These are phyloP conservation scores for Urostyla sp. DNA, from an alignment of 73 alveolate genomes.

Conservation along the genomic window DNA sequence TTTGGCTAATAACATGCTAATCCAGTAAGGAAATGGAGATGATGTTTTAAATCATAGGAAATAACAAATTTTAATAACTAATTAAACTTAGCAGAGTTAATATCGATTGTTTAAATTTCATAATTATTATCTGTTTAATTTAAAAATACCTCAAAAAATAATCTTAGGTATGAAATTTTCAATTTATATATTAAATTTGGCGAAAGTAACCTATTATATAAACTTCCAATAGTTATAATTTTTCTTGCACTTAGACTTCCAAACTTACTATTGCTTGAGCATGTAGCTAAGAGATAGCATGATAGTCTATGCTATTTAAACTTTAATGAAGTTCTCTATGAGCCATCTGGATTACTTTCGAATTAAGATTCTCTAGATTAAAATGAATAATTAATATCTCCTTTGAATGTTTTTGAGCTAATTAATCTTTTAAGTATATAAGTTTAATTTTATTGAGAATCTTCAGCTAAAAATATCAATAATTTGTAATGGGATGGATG, in stretches of 20 bases:
- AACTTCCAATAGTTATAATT: constrained; percentile 33
- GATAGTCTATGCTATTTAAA: neutral
- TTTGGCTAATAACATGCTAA: constrained; percentile 34
- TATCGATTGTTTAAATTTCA: constrained; percentile 27
- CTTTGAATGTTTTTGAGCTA: neutral
- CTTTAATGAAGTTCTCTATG: neutral
- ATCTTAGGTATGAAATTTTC: constrained; percentile 56
- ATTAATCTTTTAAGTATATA: constrained; percentile 47
- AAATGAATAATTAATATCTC: constrained; percentile 20
- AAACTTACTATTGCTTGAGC: constrained; percentile 17
- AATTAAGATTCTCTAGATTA: constrained; percentile 16
- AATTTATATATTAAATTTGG: constrained; percentile 60
- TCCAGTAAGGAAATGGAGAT: constrained; percentile 47
- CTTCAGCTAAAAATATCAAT: constrained; percentile 4
- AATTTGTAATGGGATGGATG: constrained; percentile 37
- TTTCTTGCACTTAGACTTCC: constrained; percentile 56
- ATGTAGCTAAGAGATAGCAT: constrained; percentile 38
- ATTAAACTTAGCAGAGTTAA: constrained; percentile 35
- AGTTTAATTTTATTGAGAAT: neutral
- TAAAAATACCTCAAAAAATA: constrained; percentile 65
- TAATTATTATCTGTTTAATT: constrained; percentile 27
- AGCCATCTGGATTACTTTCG: constrained; percentile 6
- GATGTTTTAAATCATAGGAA: constrained; percentile 54
- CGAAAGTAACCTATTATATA: constrained; percentile 35
- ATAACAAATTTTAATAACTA: constrained; percentile 37